Evolutionary conservation across 2,329 filamentous ascomycete species (phyloP).

Genomic region (Catunica adiposa): DNA sequence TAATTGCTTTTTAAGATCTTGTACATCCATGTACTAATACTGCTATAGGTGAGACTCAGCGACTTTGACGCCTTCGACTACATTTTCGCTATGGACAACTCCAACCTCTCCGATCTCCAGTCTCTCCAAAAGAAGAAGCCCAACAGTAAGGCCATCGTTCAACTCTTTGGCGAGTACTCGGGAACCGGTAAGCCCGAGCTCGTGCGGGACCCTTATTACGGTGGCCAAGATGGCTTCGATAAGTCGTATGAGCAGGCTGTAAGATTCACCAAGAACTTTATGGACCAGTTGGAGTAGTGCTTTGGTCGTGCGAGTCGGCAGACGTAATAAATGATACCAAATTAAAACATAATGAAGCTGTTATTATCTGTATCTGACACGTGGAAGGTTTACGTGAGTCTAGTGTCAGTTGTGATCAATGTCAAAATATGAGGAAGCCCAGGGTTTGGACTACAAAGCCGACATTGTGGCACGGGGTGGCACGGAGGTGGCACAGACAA

Average conservation of each 20-base stretch:
- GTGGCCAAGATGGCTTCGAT: conserved; percentile 64
- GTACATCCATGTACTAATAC: background rate
- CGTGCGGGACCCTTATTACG: conserved; percentile 84
- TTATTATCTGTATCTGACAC: no score
- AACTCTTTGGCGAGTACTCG: conserved; percentile 72
- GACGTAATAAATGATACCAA: no score
- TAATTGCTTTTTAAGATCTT: conserved; percentile 12
- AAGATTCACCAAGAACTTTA: conserved; percentile 60
- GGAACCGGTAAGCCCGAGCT: conserved; percentile 48
- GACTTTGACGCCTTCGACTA: conserved; percentile 86
- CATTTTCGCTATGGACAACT: conserved; percentile 83
- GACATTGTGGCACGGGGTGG: background rate
- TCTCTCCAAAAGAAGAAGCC: conserved; percentile 41
- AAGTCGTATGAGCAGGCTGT: conserved; percentile 72
- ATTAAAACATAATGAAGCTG: no score
- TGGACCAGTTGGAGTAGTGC: conserved; percentile 35
- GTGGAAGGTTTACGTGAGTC: no score
- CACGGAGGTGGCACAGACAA: background rate
- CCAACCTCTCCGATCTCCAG: conserved; percentile 58
- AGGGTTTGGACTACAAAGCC: background rate
- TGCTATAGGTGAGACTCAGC: conserved; percentile 17
- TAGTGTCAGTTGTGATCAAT: background rate
- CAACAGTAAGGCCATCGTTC: conserved; percentile 47
- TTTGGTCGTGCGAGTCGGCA: conserved; percentile 14
- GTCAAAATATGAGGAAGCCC: background rate